Conservation (phyloP, 495 filamentous ascomycete species). For the Penicillium steckii region DNA sequence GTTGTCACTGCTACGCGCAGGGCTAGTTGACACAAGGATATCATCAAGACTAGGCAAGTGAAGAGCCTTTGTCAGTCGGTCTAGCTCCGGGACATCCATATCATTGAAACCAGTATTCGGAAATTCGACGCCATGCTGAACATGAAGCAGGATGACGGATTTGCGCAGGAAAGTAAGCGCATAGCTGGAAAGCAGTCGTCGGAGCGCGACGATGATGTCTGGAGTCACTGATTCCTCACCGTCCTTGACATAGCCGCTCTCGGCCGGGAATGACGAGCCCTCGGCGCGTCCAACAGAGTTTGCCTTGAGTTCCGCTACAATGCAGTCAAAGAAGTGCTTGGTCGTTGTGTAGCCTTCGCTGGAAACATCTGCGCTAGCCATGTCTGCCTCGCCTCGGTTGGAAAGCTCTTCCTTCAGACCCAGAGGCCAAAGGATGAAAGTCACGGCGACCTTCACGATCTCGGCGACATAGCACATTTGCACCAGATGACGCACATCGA, state of each 20-base stretch:
- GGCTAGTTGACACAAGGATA: constrained; percentile 56
- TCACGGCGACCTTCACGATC: constrained; percentile 70
- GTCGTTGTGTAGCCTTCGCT: constrained; percentile 30
- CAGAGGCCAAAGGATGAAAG: constrained; percentile 44
- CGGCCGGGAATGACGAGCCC: constrained; percentile 40
- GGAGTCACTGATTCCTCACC: constrained; percentile 42
- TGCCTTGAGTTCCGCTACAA: constrained; percentile 42
- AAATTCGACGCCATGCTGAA: constrained; percentile 86
- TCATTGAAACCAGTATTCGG: constrained; percentile 66
- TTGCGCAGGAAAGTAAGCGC: constrained; percentile 90
- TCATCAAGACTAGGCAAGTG: constrained; percentile 77
- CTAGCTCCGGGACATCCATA: constrained; percentile 72
- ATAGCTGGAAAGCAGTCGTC: constrained; percentile 68
- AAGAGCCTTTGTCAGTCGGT: constrained; percentile 72
- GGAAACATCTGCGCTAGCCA: constrained; percentile 28
- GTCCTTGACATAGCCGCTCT: constrained; percentile 44
- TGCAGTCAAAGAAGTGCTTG: constrained; percentile 40
- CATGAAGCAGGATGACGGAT: constrained; percentile 75
- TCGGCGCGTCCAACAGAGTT: constrained; percentile 45
- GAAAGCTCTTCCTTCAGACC: constrained; percentile 42
- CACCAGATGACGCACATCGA: constrained; percentile 80
- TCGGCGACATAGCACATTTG: constrained; percentile 91
- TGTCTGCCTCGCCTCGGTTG: constrained; percentile 31
- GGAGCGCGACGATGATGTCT: constrained; percentile 42
- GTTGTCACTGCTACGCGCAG: constrained; percentile 31